phyloP scores from a whole-genome alignment of 164 flowering plant genomes.

The Chimonanthus praecox region DNA sequence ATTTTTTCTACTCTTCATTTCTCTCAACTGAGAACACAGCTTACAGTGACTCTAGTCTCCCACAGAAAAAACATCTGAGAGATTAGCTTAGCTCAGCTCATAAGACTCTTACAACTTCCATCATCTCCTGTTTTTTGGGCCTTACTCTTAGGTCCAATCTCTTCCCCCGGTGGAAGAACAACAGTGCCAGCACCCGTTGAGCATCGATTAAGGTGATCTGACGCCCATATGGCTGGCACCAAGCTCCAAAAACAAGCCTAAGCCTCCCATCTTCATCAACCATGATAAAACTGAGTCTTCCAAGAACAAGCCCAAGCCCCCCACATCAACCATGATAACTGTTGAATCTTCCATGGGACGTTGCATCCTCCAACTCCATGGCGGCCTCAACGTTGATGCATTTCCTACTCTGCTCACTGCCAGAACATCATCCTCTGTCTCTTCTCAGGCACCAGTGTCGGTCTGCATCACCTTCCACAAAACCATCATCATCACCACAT shows the following conservation, averaged over 20 bases:
- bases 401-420: constrained; percentile 41
- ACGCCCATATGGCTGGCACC: constrained; percentile 63
- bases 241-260: constrained; percentile 14
- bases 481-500: constrained; percentile 41
- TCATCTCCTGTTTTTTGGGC: too few species aligned
- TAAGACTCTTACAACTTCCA: too few species aligned
- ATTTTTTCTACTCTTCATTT: too few species aligned
- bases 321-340: constrained; percentile 46
- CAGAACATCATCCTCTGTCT: constrained; percentile 46
- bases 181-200: constrained; percentile 28
- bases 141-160: too few species aligned
- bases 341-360: constrained; percentile 53
- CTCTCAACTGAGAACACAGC: too few species aligned
- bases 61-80: too few species aligned
- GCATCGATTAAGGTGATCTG: constrained; percentile 49
- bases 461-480: constrained; percentile 57
- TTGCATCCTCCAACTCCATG: constrained; percentile 52
- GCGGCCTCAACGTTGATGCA: constrained; percentile 45
- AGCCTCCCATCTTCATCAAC: too few species aligned
- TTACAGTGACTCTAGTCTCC: too few species aligned
- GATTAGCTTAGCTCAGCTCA: too few species aligned
- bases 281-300: constrained; percentile 20
- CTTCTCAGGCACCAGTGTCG: constrained; percentile 53
- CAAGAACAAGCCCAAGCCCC: constrained; percentile 66
- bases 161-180: too few species aligned